phyloP scores from a whole-genome alignment of 2,329 filamentous ascomycete species.

The Sporothrix luriei region DNA sequence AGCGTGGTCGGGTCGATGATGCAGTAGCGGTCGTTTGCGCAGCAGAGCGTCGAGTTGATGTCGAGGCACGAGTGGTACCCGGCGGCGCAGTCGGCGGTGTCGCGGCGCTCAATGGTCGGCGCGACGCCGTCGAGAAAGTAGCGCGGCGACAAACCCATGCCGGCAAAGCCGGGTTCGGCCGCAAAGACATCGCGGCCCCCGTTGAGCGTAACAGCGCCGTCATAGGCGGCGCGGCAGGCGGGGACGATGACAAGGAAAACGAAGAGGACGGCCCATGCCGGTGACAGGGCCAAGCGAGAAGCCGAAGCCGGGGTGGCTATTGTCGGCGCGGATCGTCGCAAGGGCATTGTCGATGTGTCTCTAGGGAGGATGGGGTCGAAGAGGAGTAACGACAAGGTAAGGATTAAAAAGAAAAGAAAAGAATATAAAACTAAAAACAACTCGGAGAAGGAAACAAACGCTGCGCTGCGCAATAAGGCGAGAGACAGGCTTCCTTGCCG shows the following conservation, averaged over 20 bases:
- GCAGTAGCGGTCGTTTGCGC: conserved; percentile 41
- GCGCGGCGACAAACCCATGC: conserved; percentile 25
- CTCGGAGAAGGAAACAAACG: neutral
- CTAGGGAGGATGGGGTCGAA: neutral
- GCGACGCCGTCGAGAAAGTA: conserved; percentile 26
- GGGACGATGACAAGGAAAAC: neutral
- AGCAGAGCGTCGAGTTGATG: conserved; percentile 40
- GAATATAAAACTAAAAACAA: neutral
- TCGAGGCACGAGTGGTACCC: conserved; percentile 38
- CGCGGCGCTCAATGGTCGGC: conserved; percentile 29
- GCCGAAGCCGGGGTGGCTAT: neutral
- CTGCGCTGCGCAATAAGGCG: neutral
- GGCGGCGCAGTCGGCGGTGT: conserved; percentile 29
- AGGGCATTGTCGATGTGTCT: conserved; percentile 12
- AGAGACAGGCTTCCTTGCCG: conserved; percentile 8
- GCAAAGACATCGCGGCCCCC: conserved; percentile 3
- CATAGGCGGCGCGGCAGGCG: neutral
- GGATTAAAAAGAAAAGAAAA: neutral
- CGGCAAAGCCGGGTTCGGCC: neutral
- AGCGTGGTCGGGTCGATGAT: conserved; percentile 39
- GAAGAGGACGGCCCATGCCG: neutral
- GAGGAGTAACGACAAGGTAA: neutral
- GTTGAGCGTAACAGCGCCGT: neutral
- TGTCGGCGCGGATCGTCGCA: conserved; percentile 15
- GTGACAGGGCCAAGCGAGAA: neutral